Conservation (phyloP, 2,329 filamentous ascomycete species). For the Aspergillus sp. region DNA sequence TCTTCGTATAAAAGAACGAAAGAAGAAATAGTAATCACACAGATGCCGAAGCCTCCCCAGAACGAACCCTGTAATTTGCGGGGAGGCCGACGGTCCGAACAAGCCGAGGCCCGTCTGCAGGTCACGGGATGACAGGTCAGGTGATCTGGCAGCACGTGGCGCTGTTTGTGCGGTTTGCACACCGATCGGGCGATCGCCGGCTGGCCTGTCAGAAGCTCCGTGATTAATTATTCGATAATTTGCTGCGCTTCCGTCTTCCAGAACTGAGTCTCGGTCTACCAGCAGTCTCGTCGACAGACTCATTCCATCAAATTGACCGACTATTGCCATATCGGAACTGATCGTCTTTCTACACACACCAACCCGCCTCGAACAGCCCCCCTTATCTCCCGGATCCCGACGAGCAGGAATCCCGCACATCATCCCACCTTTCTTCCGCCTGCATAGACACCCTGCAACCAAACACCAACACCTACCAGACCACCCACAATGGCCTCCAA, state of each 20-base stretch:
- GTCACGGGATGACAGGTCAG: slow-evolving; percentile 12
- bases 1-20: neutral
- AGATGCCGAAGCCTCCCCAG: neutral
- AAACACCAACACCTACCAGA: neutral
- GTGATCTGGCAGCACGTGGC: slow-evolving; percentile 8
- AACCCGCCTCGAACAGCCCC: too few species aligned
- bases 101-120: slow-evolving; percentile 14
- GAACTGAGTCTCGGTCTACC: neutral
- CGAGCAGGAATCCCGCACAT: neutral
- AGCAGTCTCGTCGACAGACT: neutral
- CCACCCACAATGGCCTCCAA: slow-evolving; percentile 32
- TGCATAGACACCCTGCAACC: too few species aligned
- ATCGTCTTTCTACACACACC: neutral
- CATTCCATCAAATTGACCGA: neutral
- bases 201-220: slow-evolving; percentile 10
- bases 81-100: slow-evolving; percentile 17
- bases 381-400: neutral
- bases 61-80: neutral
- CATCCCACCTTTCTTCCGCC: neutral
- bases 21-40: neutral
- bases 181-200: neutral
- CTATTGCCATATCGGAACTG: neutral
- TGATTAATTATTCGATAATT: slow-evolving; percentile 12
- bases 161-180: slow-evolving; percentile 22
- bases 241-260: neutral